Percentiles rank a stretch among this genome's conserved stretches.
These are phyloP conservation scores for Xenosphaeropsis pyriputrescens DNA, from an alignment of 2,329 filamentous ascomycete species.

Conservation along the genomic window DNA sequence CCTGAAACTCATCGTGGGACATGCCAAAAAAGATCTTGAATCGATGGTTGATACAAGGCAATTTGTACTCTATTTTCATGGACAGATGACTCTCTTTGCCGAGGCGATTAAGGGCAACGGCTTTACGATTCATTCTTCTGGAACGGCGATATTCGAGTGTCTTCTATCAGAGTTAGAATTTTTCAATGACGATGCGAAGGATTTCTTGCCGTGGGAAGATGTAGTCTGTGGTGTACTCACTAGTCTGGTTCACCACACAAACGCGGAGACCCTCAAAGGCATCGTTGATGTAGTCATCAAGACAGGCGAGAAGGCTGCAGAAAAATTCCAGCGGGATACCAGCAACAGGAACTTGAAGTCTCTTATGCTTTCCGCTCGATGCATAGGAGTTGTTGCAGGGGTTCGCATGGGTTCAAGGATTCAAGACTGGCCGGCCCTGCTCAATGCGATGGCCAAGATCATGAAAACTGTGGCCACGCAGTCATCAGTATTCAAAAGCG, in stretches of 20 bases:
- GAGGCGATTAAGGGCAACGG: constrained; percentile 61
- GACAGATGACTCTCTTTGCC: constrained; percentile 82
- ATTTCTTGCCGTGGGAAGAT: constrained; percentile 35
- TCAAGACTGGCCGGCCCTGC: constrained; percentile 51
- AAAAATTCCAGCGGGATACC: constrained; percentile 20
- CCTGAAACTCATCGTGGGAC: constrained; percentile 54
- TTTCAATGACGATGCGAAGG: constrained; percentile 30
- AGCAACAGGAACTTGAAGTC: constrained; percentile 21
- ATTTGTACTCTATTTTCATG: constrained; percentile 63
- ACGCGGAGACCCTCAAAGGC: constrained; percentile 55
- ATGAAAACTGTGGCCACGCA: constrained; percentile 31
- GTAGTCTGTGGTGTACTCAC: constrained; percentile 65
- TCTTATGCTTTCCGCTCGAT: constrained; percentile 32
- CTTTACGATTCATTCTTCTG: constrained; percentile 42
- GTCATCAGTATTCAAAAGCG: constrained; percentile 14
- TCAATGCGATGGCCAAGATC: constrained; percentile 38
- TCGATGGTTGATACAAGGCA: constrained; percentile 36
- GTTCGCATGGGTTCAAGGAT: constrained; percentile 73
- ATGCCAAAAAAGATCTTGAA: constrained; percentile 56
- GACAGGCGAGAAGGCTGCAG: constrained; percentile 22
- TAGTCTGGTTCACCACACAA: constrained; percentile 72
- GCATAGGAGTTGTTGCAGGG: constrained; percentile 57
- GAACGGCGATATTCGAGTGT: constrained; percentile 33
- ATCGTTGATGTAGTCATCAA: constrained; percentile 48
- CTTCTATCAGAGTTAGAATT: constrained; percentile 29